Base-by-base conservation (phyloP, 495 filamentous ascomycete genomes). In the Filosporella fistucella region DNA sequence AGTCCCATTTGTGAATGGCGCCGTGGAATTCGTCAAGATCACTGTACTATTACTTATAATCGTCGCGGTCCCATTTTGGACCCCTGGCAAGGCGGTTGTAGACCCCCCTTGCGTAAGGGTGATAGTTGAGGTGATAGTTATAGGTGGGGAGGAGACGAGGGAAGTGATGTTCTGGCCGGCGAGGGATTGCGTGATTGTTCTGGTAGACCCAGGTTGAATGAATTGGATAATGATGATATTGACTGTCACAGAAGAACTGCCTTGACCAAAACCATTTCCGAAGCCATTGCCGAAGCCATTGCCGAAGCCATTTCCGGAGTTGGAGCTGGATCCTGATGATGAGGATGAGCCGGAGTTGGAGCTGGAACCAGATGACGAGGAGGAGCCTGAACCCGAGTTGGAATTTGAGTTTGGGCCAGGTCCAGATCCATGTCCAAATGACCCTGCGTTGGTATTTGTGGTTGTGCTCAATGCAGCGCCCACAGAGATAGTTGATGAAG, bases 211-310 rank as follows among this genome's bases (percentile, higher is more conserved):
- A 0, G 49, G 49, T 18, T 42, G 23, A 17, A 35, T 52, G 33
- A 45, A 24, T 22, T 38, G 1, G 13, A 52, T 45, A 17, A 45
- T 40, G 22, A 52, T 39, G 4, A 52, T 35, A 11, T 52, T 4
- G 3, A 49, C 37, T 2, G 47, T 29, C 17, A 20, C 34, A 11
- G 47, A 49, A 2, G 46, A 49, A 16, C 17, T n/a, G 16, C 22
- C 34, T 16, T 18, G 18, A n/a, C n/a, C n/a, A 29, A 36, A 39
- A 28, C 25, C 26, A 23, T 11, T 13, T 35, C 20, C 17, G 35
- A n/a, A 14, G 16, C 23, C 11, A 23, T 11, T 1, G 8, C n/a
- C n/a, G n/a, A n/a, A n/a, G n/a, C n/a, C 9, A 42, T 11, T n/a
- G n/a, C n/a, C n/a, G n/a, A n/a, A 8, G 22, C 6, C 6, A 14